Conservation (phyloP, 352 stramenopile genomes). For the Phytophthora sp. region DNA sequence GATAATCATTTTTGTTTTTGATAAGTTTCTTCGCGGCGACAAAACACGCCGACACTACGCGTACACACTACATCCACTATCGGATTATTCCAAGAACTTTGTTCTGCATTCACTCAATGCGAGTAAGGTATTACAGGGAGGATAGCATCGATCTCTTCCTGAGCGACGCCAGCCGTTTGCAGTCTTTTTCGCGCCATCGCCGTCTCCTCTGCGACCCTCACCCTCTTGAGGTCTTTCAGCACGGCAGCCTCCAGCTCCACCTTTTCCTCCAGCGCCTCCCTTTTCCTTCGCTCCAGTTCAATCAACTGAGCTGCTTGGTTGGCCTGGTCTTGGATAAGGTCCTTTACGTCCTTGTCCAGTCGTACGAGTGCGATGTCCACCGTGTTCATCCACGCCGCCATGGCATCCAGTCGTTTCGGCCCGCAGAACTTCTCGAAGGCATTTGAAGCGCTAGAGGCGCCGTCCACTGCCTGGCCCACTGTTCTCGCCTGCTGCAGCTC, state of each 20-base stretch:
- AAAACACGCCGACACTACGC: neutral
- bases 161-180: constrained; percentile 20
- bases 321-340: constrained; percentile 12
- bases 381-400: constrained; percentile 32
- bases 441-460: constrained; percentile 47
- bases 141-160: constrained; percentile 32
- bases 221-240: constrained; percentile 18
- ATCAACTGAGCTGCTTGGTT: constrained; percentile 6
- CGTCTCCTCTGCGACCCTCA: constrained; percentile 29
- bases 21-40: too few relatives aligned
- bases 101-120: too few relatives aligned
- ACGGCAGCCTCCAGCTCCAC: constrained; percentile 8
- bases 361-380: constrained; percentile 20
- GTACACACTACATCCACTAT: neutral
- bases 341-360: constrained; percentile 12
- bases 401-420: constrained; percentile 20
- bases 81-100: too few relatives aligned
- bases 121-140: constrained; percentile 27
- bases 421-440: constrained; percentile 33
- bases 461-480: constrained; percentile 38
- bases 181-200: constrained; percentile 27
- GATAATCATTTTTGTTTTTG: too few relatives aligned
- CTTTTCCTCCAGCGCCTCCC: constrained; percentile 11
- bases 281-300: constrained; percentile 21
- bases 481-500: constrained; percentile 59